Conservation (phyloP, 495 filamentous ascomycete species). For the Tuber calosporum region DNA sequence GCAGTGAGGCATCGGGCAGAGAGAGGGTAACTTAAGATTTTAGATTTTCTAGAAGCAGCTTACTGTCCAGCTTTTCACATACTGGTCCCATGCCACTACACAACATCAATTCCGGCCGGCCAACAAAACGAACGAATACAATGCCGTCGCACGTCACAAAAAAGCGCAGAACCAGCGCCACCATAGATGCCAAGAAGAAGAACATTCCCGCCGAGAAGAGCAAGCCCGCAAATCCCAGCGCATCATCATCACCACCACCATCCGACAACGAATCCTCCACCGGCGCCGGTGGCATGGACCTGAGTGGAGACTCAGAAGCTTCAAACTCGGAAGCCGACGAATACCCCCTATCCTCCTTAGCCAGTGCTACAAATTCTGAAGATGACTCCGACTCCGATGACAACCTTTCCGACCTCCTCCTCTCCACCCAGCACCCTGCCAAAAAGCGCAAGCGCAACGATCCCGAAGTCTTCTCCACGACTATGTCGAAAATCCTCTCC, state of each 20-base stretch:
- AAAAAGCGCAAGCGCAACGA: conserved; percentile 65
- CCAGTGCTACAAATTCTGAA: background rate
- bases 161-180: background rate
- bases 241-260: background rate
- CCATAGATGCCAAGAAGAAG: background rate
- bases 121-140: background rate
- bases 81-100: background rate
- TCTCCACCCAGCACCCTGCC: conserved; percentile 37
- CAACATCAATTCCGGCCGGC: background rate
- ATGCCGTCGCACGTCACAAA: background rate
- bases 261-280: background rate
- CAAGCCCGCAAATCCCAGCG: background rate
- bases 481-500: conserved; percentile 80
- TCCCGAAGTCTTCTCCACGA: conserved; percentile 78
- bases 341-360: background rate
- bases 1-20: no score
- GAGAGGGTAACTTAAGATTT: background rate
- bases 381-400: conserved; percentile 44
- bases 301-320: conserved; percentile 7
- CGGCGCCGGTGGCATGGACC: background rate
- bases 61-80: background rate
- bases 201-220: background rate
- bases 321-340: conserved; percentile 37
- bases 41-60: background rate
- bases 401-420: conserved; percentile 43